phyloP scores from a whole-genome alignment of 2,329 filamentous ascomycete genomes.

The Polychaeton citri region DNA sequence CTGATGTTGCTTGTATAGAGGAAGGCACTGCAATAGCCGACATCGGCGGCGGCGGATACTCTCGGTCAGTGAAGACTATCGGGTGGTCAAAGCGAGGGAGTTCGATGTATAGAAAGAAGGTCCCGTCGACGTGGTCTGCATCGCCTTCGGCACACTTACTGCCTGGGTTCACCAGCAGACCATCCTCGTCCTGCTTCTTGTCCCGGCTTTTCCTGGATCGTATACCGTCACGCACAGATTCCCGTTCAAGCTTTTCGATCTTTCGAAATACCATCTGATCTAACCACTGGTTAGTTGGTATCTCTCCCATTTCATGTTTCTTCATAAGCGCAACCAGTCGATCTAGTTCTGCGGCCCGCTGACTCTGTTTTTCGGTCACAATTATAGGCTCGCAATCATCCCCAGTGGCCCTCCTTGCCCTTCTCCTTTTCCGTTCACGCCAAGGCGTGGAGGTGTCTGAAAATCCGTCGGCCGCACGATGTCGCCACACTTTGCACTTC shows the following conservation, averaged over 20 bases:
- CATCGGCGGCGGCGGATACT: constrained; percentile 75
- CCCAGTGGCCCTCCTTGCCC: constrained; percentile 32
- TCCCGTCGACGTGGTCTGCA: constrained; percentile 40
- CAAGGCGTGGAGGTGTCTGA: constrained; percentile 69
- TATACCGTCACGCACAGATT: constrained; percentile 25
- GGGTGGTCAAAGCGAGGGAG: constrained; percentile 92
- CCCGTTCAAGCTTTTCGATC: constrained; percentile 53
- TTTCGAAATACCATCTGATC: constrained; percentile 88
- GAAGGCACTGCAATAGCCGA: constrained; percentile 45
- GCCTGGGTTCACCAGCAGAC: background rate
- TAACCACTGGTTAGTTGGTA: constrained; percentile 84
- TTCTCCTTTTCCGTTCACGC: constrained; percentile 39
- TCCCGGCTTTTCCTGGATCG: constrained; percentile 4
- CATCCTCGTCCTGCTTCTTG: constrained; percentile 3
- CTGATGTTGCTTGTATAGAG: constrained; percentile 44
- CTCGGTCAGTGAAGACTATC: constrained; percentile 85
- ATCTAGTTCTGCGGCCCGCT: constrained; percentile 58
- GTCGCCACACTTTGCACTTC: constrained; percentile 74
- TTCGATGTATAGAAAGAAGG: constrained; percentile 78
- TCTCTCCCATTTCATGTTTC: constrained; percentile 96
- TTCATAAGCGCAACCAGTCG: constrained; percentile 83
- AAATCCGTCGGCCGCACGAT: constrained; percentile 73
- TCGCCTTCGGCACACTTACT: constrained; percentile 23
- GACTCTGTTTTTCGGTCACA: constrained; percentile 20
- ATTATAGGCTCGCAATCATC: constrained; percentile 46